Percentiles rank a stretch among this genome's conserved stretches.
Conservation (phyloP, 441 rosid species). For the Croton laevigatus region DNA sequence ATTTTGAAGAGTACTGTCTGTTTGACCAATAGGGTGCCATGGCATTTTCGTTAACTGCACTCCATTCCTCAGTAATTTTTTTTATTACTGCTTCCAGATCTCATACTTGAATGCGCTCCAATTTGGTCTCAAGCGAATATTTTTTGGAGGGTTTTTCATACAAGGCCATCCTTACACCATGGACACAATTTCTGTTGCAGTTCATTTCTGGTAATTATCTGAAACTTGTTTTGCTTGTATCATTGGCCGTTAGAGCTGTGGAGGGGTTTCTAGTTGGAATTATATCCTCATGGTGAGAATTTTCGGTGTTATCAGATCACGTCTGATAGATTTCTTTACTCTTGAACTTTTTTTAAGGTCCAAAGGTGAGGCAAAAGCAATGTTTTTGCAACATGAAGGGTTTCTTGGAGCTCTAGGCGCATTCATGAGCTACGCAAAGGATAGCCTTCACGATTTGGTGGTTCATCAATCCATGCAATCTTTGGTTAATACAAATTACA, state of each 20-base stretch:
- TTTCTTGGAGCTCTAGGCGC: slow-evolving; percentile 95
- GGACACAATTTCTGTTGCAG: slow-evolving; percentile 97
- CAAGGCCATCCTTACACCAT: slow-evolving; percentile 86
- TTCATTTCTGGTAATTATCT: slow-evolving; percentile 71
- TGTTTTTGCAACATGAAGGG: slow-evolving; percentile 90
- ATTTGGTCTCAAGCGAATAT: slow-evolving; percentile 79
- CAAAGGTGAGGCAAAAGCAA: slow-evolving; percentile 89
- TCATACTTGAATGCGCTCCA: slow-evolving; percentile 87
- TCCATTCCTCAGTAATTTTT: background rate
- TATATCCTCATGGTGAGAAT: background rate
- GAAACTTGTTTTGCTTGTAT: background rate
- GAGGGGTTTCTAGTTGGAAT: background rate
- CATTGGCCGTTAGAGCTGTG: background rate
- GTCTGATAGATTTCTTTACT: background rate
- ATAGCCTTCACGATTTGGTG: slow-evolving; percentile 21
- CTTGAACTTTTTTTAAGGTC: slow-evolving; percentile 47
- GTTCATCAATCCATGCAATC: slow-evolving; percentile 24
- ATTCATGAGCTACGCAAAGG: slow-evolving; percentile 51
- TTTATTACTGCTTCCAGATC: slow-evolving; percentile 39
- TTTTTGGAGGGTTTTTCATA: slow-evolving; percentile 93
- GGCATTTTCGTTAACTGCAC: background rate
- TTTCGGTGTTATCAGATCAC: background rate
- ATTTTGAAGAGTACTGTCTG: background rate
- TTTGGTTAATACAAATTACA: slow-evolving; percentile 20
- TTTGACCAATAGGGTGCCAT: background rate